A percentile compares a stretch with the other conserved stretches of the same genome.
These are phyloP conservation scores for Globisporangium camurandrum DNA, from an alignment of 352 stramenopile genomes.

Conservation along the genomic window DNA sequence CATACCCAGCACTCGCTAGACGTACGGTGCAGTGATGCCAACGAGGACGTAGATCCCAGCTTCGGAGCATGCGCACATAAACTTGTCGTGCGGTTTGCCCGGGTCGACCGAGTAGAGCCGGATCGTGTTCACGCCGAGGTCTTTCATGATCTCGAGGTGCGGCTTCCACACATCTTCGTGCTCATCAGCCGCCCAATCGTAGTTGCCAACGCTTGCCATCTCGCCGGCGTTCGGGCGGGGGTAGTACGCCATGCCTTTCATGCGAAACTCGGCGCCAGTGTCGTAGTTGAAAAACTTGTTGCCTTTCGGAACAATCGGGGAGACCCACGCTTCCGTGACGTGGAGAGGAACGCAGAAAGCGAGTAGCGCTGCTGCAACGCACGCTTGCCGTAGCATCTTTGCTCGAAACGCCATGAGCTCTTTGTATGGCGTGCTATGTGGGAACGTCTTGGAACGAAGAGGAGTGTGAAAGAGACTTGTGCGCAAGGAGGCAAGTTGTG, in stretches of 20 bases:
- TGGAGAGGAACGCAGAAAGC: too few species aligned
- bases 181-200: slow-evolving; percentile 59
- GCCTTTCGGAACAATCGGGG: slow-evolving; percentile 45
- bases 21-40: slow-evolving; percentile 33
- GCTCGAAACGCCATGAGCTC: too few species aligned
- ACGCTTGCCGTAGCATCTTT: too few species aligned
- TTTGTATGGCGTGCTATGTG: too few species aligned
- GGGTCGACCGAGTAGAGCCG: slow-evolving; percentile 67
- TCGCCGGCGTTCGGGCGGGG: slow-evolving; percentile 52
- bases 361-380: not conserved
- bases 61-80: slow-evolving; percentile 58
- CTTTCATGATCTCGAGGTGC: slow-evolving; percentile 43
- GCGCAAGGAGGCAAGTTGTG: too few species aligned
- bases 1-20: too few species aligned
- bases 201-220: slow-evolving; percentile 26
- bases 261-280: slow-evolving; percentile 44
- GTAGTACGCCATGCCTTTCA: slow-evolving; percentile 71
- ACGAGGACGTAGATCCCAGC: slow-evolving; percentile 49
- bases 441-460: too few species aligned
- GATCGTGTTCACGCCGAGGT: slow-evolving; percentile 62
- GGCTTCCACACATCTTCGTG: slow-evolving; percentile 43
- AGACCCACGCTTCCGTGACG: slow-evolving; percentile 14
- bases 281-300: slow-evolving; percentile 67
- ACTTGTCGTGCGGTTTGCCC: slow-evolving; percentile 51
- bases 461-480: too few species aligned